A percentile compares a stretch with the other conserved stretches of the same genome.
Evolutionary conservation across 306 rosid species (phyloP).

Genomic region (Trifolium pratense): DNA sequence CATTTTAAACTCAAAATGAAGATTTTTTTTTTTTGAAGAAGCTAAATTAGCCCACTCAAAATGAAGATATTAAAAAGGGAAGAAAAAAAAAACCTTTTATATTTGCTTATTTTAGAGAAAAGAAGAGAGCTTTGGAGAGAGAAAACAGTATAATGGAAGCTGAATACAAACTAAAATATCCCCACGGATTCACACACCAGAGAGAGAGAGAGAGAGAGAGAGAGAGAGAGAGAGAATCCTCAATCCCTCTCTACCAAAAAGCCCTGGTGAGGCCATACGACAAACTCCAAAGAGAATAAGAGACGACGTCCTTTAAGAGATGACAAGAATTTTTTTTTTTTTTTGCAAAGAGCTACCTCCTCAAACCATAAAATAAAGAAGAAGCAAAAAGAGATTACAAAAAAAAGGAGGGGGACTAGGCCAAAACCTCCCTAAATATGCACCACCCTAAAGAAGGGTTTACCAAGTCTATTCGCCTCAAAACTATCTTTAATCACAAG

Average conservation of each 20-base stretch:
- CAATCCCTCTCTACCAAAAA: slow-evolving; percentile 13
- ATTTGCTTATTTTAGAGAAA: slow-evolving; percentile 19
- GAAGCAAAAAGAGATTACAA: no score
- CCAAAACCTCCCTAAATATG: no score
- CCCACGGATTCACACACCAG: neutral
- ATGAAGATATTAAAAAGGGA: slow-evolving; percentile 4
- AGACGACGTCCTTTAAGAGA: slow-evolving; percentile 13
- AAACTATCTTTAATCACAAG: no score
- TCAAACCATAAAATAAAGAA: no score
- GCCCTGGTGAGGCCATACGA: neutral
- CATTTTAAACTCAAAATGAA: slow-evolving; percentile 13
- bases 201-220: slow-evolving; percentile 2
- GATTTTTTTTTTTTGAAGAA: no score
- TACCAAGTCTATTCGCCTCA: no score
- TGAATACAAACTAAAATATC: slow-evolving; percentile 2
- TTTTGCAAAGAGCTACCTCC: no score
- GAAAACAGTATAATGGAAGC: slow-evolving; percentile 28
- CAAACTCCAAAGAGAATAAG: neutral
- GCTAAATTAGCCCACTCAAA: no score
- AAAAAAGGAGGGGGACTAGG: no score
- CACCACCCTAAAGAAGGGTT: no score
- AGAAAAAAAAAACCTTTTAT: neutral
- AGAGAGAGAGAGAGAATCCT: slow-evolving; percentile 13
- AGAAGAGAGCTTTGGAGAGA: slow-evolving; percentile 10
- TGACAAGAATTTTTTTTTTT: no score